phyloP scores from a whole-genome alignment of 139 green algal species.

The Micractinium conductrix region DNA sequence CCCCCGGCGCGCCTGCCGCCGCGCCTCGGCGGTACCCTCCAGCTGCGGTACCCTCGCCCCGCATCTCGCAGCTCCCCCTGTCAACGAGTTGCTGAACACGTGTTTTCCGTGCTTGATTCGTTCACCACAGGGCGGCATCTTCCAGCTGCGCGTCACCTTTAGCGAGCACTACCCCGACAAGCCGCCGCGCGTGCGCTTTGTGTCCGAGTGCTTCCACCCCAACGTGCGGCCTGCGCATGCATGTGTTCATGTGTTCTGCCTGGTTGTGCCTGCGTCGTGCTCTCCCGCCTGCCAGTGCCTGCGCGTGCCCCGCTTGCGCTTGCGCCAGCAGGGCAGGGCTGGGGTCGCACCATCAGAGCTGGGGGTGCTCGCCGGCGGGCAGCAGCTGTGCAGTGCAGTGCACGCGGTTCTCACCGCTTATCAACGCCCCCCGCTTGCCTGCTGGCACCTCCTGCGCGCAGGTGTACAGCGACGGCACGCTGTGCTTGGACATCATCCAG shows the following conservation, averaged over 20 bases:
- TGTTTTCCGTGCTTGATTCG: no score
- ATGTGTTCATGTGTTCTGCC: no score
- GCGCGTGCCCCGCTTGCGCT: no score
- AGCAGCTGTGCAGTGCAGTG: constrained; percentile 57
- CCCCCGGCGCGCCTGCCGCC: no score
- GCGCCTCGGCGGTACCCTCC: no score
- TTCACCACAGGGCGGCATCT: constrained; percentile 85
- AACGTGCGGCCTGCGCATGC: constrained; percentile 51
- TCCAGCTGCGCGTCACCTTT: constrained; percentile 89
- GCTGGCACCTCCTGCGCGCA: constrained; percentile 1
- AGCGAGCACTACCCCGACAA: constrained; percentile 77
- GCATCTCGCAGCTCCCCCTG: no score
- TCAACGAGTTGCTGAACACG: no score
- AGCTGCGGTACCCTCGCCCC: no score
- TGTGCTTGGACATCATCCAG: constrained; percentile 97
- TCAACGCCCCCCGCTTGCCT: no score
- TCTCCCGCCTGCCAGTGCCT: background rate
- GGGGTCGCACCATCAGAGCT: no score
- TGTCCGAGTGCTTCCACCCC: constrained; percentile 84
- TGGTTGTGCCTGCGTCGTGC: background rate
- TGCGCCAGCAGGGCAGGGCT: no score
- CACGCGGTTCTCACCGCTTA: constrained; percentile 92
- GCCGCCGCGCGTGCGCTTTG: constrained; percentile 91
- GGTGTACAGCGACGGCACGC: constrained; percentile 84
- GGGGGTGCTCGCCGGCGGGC: no score